Evolutionary conservation across 768 basidiomycete genomes (phyloP), one percentile per base, ranked within the genome.

Genomic region (Tubosaeta sp.): DNA sequence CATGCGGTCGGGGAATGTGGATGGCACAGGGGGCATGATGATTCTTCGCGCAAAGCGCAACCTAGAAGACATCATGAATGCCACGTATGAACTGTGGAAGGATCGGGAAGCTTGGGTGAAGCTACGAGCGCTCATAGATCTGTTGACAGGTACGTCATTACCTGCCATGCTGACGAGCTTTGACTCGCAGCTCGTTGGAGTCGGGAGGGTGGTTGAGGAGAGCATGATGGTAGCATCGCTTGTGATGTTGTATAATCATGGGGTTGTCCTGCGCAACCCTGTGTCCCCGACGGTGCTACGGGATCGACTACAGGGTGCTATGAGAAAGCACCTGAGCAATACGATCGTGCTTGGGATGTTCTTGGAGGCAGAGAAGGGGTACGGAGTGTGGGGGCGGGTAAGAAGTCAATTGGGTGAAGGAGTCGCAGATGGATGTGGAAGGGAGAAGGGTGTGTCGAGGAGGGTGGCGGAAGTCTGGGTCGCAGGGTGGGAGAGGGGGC

Each of bases 371-470:
- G 84, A 92, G 69, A 84, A 79, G 55, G 86, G 89, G 1, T 81
- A 87, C 59, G 84, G 85, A 0, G 75, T 87, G 21, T 90, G 90
- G 89, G 89, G 88, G 6, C 75, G 80, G 22, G 80, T 90, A 29
- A 70, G 84, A 52, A 66, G 70, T 14, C 73, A 80, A 46, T 58
- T 87, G 30, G 80, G 83, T 1, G 81, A 81, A 47, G 61, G 51
- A 6, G 50, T 53, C n/a, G 55, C 41, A 7, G 58, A 64, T 18
- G 74, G 69, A 25, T 69, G 67, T 10, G 68, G 61, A 9, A 69
- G 66, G 48, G 72, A 76, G 50, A 89, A 86, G 64, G 76, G 74
- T 49, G 71, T 90, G 13, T 67, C 74, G 35, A 72, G 86, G 61
- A 71, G 84, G 49, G 69, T 79, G 4, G 74, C 79, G 54, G 87